Conservation (phyloP, 345 rosid species). For the Ceriops zippeliana region DNA sequence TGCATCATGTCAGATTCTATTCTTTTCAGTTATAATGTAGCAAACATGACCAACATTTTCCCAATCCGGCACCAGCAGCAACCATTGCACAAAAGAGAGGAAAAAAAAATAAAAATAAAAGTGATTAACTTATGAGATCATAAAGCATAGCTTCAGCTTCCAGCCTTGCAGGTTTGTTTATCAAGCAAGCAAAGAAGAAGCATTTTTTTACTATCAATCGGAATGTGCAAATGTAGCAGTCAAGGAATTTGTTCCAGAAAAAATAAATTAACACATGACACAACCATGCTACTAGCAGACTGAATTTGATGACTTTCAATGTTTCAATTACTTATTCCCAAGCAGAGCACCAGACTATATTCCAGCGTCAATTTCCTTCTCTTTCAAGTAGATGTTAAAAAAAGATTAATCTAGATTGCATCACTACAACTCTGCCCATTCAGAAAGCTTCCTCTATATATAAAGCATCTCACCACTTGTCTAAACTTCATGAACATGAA, state of each 20-base stretch:
- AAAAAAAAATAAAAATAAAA: background rate
- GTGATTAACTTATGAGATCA: constrained; percentile 64
- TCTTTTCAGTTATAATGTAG: background rate
- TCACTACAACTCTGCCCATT: too few relatives aligned
- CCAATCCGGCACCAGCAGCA: background rate
- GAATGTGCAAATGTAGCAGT: constrained; percentile 82
- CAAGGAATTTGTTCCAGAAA: background rate
- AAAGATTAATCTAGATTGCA: background rate
- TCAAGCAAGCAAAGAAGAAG: constrained; percentile 86
- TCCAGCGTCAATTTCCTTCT: background rate
- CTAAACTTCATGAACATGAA: too few relatives aligned
- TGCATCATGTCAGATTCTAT: too few relatives aligned
- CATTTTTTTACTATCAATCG: constrained; percentile 82
- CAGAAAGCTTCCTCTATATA: too few relatives aligned
- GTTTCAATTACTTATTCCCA: background rate
- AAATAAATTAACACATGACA: too few relatives aligned
- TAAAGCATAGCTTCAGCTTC: constrained; percentile 68
- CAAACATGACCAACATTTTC: background rate
- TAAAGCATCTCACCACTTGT: too few relatives aligned
- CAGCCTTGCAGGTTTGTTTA: constrained; percentile 66
- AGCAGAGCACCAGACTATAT: background rate
- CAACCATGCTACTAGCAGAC: too few relatives aligned
- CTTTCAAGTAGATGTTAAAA: background rate
- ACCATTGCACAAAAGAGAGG: background rate
- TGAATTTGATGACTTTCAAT: background rate